Conservation (phyloP, 1,284 basidiomycete genomes). For the Pascua sp. region DNA sequence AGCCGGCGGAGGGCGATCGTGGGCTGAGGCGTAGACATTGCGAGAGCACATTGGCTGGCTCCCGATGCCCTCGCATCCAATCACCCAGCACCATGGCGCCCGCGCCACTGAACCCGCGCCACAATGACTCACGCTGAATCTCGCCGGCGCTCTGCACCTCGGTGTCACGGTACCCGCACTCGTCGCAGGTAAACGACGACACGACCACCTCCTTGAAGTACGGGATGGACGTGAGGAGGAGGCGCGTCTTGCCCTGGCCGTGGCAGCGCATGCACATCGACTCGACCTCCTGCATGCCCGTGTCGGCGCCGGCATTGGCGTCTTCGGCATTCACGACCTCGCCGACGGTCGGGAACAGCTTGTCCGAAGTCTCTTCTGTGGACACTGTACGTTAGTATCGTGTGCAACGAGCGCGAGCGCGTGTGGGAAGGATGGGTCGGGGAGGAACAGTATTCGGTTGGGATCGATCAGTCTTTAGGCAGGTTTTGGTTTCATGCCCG, state of each 20-base stretch:
- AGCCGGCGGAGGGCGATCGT: too few relatives aligned
- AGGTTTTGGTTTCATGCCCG: constrained; percentile 44
- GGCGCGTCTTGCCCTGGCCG: constrained; percentile 84
- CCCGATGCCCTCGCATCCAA: too few relatives aligned
- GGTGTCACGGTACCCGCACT: constrained; percentile 87
- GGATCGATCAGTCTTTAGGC: constrained; percentile 41
- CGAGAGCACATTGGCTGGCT: too few relatives aligned
- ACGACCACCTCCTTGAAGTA: constrained; percentile 95
- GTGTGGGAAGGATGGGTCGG: not conserved
- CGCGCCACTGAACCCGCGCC: too few relatives aligned
- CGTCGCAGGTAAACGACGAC: constrained; percentile 92
- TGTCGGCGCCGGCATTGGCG: constrained; percentile 54
- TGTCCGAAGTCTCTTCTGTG: constrained; percentile 21
- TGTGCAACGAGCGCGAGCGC: too few relatives aligned
- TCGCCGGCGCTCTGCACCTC: constrained; percentile 89
- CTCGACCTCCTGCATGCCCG: constrained; percentile 70
- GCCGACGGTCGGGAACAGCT: constrained; percentile 46
- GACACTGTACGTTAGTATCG: constrained; percentile 9
- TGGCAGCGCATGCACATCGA: constrained; percentile 93
- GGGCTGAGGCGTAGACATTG: too few relatives aligned
- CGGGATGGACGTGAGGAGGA: constrained; percentile 92
- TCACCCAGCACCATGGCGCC: too few relatives aligned
- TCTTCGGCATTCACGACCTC: constrained; percentile 48
- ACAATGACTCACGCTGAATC: constrained; percentile 67
- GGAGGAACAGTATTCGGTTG: not conserved